These are phyloP conservation scores for Cyberlindnera euphorbiae DNA, from an alignment of 805 yeast species.

Conservation along the genomic window DNA sequence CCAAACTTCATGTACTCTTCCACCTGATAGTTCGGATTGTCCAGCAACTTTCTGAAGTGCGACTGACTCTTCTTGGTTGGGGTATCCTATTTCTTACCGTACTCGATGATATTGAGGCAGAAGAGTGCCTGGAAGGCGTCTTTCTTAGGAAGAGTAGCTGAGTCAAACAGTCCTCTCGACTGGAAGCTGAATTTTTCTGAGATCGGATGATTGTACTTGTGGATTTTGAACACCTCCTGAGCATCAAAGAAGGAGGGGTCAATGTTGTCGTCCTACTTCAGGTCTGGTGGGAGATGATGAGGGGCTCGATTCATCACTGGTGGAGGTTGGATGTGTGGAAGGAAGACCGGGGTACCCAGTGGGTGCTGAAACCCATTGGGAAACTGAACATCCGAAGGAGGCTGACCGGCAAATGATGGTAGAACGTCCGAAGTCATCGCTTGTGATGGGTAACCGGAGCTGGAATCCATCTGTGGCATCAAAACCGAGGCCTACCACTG, in stretches of 20 bases:
- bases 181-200: slow-evolving; percentile 14
- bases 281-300: not conserved
- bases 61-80: slow-evolving; percentile 3
- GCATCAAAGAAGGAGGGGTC: slow-evolving; percentile 15
- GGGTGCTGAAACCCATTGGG: too few relatives aligned
- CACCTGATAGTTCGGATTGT: slow-evolving; percentile 16
- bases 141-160: slow-evolving; percentile 14
- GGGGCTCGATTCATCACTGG: not conserved
- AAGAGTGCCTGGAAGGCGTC: slow-evolving; percentile 17
- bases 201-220: slow-evolving; percentile 13
- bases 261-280: slow-evolving; percentile 10
- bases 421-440: too few relatives aligned
- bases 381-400: too few relatives aligned
- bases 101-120: slow-evolving; percentile 12
- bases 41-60: slow-evolving; percentile 13
- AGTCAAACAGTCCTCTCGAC: slow-evolving; percentile 21
- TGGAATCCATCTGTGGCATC: too few relatives aligned
- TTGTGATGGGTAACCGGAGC: too few relatives aligned
- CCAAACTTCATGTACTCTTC: slow-evolving; percentile 19
- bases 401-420: too few relatives aligned
- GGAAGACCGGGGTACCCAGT: not conserved
- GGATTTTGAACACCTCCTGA: slow-evolving; percentile 11
- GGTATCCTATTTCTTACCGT: slow-evolving; percentile 1
- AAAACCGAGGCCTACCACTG: too few relatives aligned
- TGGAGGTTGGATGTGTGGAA: not conserved